Conservation (phyloP, 1,284 basidiomycete genomes). For the Sphaerobolus stellatus region DNA sequence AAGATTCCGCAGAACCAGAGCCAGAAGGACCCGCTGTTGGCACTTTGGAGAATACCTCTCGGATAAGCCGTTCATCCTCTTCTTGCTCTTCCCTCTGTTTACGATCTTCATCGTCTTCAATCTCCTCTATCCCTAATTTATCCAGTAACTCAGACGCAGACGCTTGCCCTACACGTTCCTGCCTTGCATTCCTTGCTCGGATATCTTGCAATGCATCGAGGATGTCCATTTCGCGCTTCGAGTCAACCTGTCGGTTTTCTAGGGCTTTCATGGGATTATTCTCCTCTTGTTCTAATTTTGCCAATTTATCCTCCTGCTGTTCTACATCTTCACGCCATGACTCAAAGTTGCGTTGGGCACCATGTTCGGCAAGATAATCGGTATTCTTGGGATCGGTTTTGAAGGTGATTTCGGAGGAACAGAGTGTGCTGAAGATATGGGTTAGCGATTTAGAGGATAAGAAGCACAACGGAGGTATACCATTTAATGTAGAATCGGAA, state of each 20-base stretch:
- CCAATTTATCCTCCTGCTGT: conserved; percentile 74
- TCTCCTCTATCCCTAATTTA: conserved; percentile 56
- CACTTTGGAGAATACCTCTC: conserved; percentile 83
- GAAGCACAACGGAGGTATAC: conserved; percentile 35
- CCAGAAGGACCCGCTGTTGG: conserved; percentile 36
- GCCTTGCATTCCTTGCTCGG: conserved; percentile 86
- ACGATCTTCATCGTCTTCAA: conserved; percentile 68
- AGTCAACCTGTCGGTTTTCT: conserved; percentile 88
- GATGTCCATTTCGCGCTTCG: conserved; percentile 97
- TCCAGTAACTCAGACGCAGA: conserved; percentile 55
- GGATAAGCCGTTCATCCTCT: conserved; percentile 88
- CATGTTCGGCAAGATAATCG: conserved; percentile 90
- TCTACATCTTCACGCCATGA: conserved; percentile 82
- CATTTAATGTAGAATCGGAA: conserved; percentile 82
- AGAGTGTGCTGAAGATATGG: conserved; percentile 65
- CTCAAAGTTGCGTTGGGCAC: conserved; percentile 93
- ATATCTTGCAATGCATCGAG: conserved; percentile 96
- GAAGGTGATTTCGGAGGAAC: conserved; percentile 98
- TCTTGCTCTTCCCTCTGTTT: conserved; percentile 71
- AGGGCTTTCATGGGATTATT: conserved; percentile 97
- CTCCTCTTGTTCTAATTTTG: conserved; percentile 81
- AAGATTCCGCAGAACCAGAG: conserved; percentile 19
- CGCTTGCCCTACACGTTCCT: conserved; percentile 75
- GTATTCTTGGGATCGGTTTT: conserved; percentile 99
- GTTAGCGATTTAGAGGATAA: conserved; percentile 6